Conservation (phyloP, 2,329 filamentous ascomycete genomes). For the Fusarium humuli region DNA sequence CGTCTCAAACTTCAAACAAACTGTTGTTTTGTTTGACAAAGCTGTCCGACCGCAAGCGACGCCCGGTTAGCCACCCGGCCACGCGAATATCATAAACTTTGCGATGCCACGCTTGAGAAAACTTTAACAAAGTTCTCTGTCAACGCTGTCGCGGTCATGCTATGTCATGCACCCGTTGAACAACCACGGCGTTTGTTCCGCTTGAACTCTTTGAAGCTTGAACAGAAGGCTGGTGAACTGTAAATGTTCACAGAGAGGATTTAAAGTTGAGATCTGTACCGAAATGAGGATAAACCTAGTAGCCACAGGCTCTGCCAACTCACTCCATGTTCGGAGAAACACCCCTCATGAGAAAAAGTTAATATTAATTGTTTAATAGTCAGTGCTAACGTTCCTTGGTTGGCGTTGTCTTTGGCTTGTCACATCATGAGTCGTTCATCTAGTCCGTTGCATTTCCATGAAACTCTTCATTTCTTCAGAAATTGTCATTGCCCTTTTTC, state of each 20-base stretch:
- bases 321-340: neutral
- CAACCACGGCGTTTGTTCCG: neutral
- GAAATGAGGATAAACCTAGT: conserved; percentile 20
- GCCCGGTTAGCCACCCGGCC: conserved; percentile 14
- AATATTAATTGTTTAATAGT: conserved; percentile 6
- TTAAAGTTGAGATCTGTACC: conserved; percentile 32
- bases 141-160: conserved; percentile 5
- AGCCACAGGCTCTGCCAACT: neutral
- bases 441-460: neutral
- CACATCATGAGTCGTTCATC: conserved; percentile 11
- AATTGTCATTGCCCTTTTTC: conserved; percentile 35
- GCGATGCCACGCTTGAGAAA: conserved; percentile 10
- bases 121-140: neutral
- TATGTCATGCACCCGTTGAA: neutral
- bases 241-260: conserved; percentile 2
- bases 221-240: conserved; percentile 10
- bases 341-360: neutral
- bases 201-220: neutral
- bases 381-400: conserved; percentile 1
- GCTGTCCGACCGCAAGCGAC: conserved; percentile 19
- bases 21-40: conserved; percentile 18
- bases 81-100: conserved; percentile 6
- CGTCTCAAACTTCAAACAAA: conserved; percentile 34
- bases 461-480: conserved; percentile 25
- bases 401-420: neutral